Base-by-base conservation (phyloP, 2,329 filamentous ascomycete species). In the Harringtonia aguacate region DNA sequence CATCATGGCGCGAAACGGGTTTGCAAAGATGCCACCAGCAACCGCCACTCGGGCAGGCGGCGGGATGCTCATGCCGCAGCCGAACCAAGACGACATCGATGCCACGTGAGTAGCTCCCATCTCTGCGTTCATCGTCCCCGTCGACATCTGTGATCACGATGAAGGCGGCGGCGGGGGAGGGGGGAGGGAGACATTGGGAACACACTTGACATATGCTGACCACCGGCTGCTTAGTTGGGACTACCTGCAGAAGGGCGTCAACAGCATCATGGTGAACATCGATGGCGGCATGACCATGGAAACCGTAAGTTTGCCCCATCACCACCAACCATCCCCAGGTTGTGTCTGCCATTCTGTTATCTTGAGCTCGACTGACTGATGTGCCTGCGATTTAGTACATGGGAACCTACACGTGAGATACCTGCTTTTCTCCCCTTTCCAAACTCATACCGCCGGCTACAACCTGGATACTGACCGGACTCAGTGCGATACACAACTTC, bases 211-310 rank as follows among this genome's bases (percentile, higher is more conserved):
- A 27, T n/a, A 13, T 36, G 34, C 43, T 45, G 31, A 45, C n/a
- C 39, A 41, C 22, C 1, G 18, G 17, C 4, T 36, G 18, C 15
- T 5, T 29, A 94, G 86, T 67, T 98, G 92, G 92, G 71, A 73
- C 46, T 97, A 94, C 63, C 73, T 98, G 42, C 83, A 95, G 63
- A 73, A 74, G 49, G 89, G 90, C 51, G 88, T 98, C 53, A 80
- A 87, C 52, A 86, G 83, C 61, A 94, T 98, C 58, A 97, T 98
- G 90, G 78, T 79, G 54, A 85, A 94, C 58, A 73, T 97, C 24
- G 85, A 90, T 57, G 84, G 87, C 52, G 92, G 92, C 48, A 85
- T 98, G 66, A 89, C 95, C 58, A 88, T 97, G 81, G 79, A 84
- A 55, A 90, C 86, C 55, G 81, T 85, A 69, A 58, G 77, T 45